Conservation (phyloP, 352 stramenopile species). For the Globisporangium orthogonon region DNA sequence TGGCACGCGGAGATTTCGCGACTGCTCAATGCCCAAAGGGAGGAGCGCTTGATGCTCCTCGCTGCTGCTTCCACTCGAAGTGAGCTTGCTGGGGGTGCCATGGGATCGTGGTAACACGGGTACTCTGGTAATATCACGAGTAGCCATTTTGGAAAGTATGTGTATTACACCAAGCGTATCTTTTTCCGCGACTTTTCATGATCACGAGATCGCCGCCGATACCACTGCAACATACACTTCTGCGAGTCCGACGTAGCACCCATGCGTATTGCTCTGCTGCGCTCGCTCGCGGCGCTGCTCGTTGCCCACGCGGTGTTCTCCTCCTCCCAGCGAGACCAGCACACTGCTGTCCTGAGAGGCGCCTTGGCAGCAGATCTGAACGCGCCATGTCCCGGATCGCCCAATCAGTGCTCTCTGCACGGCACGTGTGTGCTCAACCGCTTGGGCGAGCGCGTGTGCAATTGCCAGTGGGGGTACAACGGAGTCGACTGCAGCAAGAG, state of each 20-base stretch:
- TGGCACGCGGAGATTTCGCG: no score
- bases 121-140: no score
- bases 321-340: not conserved
- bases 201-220: no score
- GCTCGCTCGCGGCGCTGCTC: not conserved
- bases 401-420: constrained; percentile 68
- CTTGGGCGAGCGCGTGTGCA: constrained; percentile 61
- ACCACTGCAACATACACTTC: no score
- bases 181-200: not conserved
- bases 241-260: not conserved
- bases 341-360: not conserved
- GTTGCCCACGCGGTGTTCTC: not conserved
- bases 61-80: no score
- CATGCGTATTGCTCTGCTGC: not conserved
- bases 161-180: not conserved
- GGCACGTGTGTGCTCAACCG: constrained; percentile 59
- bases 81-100: no score
- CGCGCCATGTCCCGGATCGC: constrained; percentile 39
- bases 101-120: no score
- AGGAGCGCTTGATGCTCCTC: no score
- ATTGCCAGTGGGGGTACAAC: constrained; percentile 70
- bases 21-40: no score
- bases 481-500: constrained; percentile 54
- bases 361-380: not conserved
- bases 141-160: no score